These are phyloP conservation scores for Alternaria infectoria DNA, from an alignment of 2,329 filamentous ascomycete species.

Conservation along the genomic window DNA sequence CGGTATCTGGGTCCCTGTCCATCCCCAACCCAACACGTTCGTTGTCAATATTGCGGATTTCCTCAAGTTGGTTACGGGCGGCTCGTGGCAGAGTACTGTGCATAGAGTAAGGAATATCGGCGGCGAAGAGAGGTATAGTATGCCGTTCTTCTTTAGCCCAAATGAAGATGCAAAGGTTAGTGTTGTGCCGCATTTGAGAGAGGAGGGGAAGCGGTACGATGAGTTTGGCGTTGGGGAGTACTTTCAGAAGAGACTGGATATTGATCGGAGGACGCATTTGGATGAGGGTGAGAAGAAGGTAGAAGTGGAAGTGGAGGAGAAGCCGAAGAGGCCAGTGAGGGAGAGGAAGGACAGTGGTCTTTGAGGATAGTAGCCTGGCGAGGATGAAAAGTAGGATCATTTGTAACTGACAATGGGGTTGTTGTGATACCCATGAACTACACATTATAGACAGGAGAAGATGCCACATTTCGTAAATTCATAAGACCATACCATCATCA, in stretches of 20 bases:
- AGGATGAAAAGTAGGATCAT: neutral
- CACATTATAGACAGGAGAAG: neutral
- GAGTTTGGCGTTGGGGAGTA: constrained; percentile 43
- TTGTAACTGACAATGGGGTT: neutral
- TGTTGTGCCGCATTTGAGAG: constrained; percentile 38
- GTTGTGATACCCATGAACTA: neutral
- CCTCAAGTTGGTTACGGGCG: constrained; percentile 51
- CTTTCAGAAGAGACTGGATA: constrained; percentile 39
- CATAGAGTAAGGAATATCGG: constrained; percentile 50
- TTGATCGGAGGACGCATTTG: constrained; percentile 43
- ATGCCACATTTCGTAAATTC: neutral
- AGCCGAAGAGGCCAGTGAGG: neutral
- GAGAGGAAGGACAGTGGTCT: constrained; percentile 2
- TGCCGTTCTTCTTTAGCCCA: constrained; percentile 51
- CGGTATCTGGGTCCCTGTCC: constrained; percentile 50
- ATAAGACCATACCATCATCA: neutral
- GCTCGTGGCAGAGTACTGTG: constrained; percentile 49
- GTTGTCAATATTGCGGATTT: constrained; percentile 53
- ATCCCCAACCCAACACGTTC: constrained; percentile 44
- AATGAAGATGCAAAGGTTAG: constrained; percentile 43
- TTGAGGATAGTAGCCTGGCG: neutral
- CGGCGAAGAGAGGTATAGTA: constrained; percentile 48
- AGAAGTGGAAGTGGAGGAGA: neutral
- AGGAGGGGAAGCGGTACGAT: constrained; percentile 31
- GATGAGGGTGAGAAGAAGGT: constrained; percentile 10